These are phyloP conservation scores for Trypanosoma cruzi DNA, from an alignment of 208 protist species.

Conservation along the genomic window DNA sequence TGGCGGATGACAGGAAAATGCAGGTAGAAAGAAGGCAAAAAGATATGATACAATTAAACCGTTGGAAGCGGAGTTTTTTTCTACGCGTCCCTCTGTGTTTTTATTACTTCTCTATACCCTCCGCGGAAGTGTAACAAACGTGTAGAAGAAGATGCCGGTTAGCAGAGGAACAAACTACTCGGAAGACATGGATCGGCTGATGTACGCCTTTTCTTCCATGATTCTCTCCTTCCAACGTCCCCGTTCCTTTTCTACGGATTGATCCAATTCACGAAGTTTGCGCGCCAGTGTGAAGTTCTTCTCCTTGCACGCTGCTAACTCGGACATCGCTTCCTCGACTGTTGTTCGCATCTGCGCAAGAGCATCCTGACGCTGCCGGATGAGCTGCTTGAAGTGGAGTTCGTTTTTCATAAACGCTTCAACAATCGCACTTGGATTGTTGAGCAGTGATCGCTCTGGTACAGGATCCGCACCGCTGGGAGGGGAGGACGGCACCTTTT, in stretches of 20 bases:
- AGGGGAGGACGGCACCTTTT: not conserved
- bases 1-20: not conserved
- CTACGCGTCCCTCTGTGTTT: slow-evolving; percentile 6
- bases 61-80: not conserved
- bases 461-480: not conserved
- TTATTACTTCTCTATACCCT: no score
- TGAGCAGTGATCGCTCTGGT: slow-evolving; percentile 36
- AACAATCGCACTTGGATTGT: slow-evolving; percentile 60
- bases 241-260: slow-evolving; percentile 65
- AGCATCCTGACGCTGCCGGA: slow-evolving; percentile 62
- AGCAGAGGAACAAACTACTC: slow-evolving; percentile 1
- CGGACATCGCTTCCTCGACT: slow-evolving; percentile 63
- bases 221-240: slow-evolving; percentile 63
- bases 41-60: not conserved
- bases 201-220: slow-evolving; percentile 66
- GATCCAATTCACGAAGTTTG: slow-evolving; percentile 71
- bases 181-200: slow-evolving; percentile 30
- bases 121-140: no score
- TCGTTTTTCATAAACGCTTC: slow-evolving; percentile 88
- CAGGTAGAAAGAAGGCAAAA: not conserved
- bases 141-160: not conserved
- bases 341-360: slow-evolving; percentile 56
- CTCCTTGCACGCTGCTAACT: slow-evolving; percentile 70
- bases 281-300: slow-evolving; percentile 50
- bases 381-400: slow-evolving; percentile 82